Evolutionary conservation across 768 basidiomycete genomes (phyloP), one percentile per base, ranked within the genome.

Genomic region (Hydnum rufescens): DNA sequence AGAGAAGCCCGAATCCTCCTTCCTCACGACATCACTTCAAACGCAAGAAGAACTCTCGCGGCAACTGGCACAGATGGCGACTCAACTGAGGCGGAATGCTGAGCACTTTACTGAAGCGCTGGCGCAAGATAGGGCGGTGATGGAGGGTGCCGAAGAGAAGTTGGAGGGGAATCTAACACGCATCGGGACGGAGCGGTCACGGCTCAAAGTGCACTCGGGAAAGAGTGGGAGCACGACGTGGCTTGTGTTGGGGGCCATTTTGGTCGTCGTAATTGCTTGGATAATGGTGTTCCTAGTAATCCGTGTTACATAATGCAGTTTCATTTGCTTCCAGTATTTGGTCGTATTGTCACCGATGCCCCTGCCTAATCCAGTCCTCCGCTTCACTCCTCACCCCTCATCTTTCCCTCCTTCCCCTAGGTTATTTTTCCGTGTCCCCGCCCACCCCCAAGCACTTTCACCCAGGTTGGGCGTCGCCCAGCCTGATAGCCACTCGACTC

Each of bases 51-150:
- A 83, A 23, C 74, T 92, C 46, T 73, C 82, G 0, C 68, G 69
- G 5, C 80, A 86, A 59, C 74, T 92, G 25, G 78, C 77, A 0
- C 64, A 76, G 53, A 96, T 97, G 92, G 87, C 88, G 0, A 69
- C 77, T 5, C 87, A 89, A 61, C 76, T 97, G 49, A 85, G 83
- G 59, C 71, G 75, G 23, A 93, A 93, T 58, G 80, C 88, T 0
- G 62, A 80, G 0, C 77, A 87, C 59, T 92, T 96, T 62, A 74
- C 81, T 3, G 70, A 71, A 3, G 69, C 77, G 6, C 68, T 97
- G 1, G 77, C 68, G 39, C 78, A 78, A 52, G 92, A 96, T 64
- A 76, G 82, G 58, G 68, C 70, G 0, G 71, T 89, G 4, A 63
- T 95, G 2, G 74, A 76, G 29, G 68, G 70, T 5, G 75, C 85